Evolutionary conservation across 257 asterid species (phyloP).

Genomic region (Linderniella brevidens): DNA sequence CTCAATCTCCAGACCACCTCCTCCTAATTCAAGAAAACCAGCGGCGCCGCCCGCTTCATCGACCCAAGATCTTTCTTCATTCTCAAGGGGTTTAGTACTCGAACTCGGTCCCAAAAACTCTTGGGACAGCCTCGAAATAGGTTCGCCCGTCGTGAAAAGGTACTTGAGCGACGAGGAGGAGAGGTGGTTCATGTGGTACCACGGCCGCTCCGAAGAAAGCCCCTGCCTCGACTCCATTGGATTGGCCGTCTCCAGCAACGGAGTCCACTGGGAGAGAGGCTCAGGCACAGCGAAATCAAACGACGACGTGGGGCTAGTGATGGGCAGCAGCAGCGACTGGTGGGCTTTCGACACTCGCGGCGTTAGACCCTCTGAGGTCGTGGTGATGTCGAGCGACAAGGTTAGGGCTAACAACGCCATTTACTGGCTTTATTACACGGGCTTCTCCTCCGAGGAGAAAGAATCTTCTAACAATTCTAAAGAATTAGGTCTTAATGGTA

Average conservation of each 20-base stretch:
- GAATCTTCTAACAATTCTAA: conserved; percentile 9
- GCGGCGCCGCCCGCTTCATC: conserved; percentile 18
- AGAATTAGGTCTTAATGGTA: background rate
- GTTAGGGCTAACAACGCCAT: conserved; percentile 43
- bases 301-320: conserved; percentile 58
- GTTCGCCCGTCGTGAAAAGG: conserved; percentile 87
- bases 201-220: conserved; percentile 39
- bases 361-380: conserved; percentile 58
- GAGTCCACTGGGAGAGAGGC: conserved; percentile 91
- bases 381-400: conserved; percentile 71
- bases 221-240: conserved; percentile 41
- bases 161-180: conserved; percentile 76
- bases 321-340: conserved; percentile 63
- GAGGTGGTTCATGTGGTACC: conserved; percentile 88
- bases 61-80: conserved; percentile 15
- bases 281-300: conserved; percentile 24
- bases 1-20: conserved; percentile 6
- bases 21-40: conserved; percentile 18
- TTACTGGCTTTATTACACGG: conserved; percentile 87
- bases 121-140: conserved; percentile 70
- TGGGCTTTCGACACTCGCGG: conserved; percentile 83
- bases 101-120: conserved; percentile 43
- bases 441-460: conserved; percentile 24
- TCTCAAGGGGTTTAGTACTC: conserved; percentile 53
- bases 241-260: conserved; percentile 73